Base-by-base conservation (phyloP, 768 basidiomycete species). In the Peribolospora baueri region DNA sequence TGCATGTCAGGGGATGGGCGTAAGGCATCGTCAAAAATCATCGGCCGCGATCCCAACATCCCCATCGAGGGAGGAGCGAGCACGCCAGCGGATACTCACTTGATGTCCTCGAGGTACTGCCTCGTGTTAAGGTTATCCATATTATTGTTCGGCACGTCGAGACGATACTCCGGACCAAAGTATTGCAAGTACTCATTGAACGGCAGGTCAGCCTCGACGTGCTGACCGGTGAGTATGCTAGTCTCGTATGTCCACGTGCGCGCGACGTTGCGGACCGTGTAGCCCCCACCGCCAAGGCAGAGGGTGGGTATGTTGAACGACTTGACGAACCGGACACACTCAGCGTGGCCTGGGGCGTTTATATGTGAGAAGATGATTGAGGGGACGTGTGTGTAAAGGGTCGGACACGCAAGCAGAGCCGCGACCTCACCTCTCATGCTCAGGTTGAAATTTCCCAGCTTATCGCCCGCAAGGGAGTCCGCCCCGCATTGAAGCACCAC, bases 231-330 rank as follows among this genome's bases (percentile, higher is more conserved):
- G 25, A 86, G 84, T 62, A 90, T 82, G 1, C 87, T 91, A 0
- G 93, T 98, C 68, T 98, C 91, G 70, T 84, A 91, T 40, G 88
- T 80, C 91, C 91, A 98, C 42, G 81, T 78, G 48, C 86, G 75
- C 5, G 86, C 85, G 14, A 95, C 88, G 64, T 98, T 98, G 67
- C 90, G 86, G 46, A 91, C 82, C 0, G 91, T 97, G 68, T 97
- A 98, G 3, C 91, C 91, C 11, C 91, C 91, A 2, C 91, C 91
- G 39, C 91, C 91, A 3, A 98, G 75, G 43, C 95, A 73, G 60
- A 97, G 84, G 50, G 90, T 73, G 0, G 91, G 91, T 42, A 93
- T 70, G 59, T 82, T 78, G 64, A 83, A 78, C 57, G 75, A 74
- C 53, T 84, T 78, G 53, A 97, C 72, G 64, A 82, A 95, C 58